Evolutionary conservation across 768 basidiomycete genomes (phyloP), one percentile per base, ranked within the genome.

Genomic region (Suillus spraguei): DNA sequence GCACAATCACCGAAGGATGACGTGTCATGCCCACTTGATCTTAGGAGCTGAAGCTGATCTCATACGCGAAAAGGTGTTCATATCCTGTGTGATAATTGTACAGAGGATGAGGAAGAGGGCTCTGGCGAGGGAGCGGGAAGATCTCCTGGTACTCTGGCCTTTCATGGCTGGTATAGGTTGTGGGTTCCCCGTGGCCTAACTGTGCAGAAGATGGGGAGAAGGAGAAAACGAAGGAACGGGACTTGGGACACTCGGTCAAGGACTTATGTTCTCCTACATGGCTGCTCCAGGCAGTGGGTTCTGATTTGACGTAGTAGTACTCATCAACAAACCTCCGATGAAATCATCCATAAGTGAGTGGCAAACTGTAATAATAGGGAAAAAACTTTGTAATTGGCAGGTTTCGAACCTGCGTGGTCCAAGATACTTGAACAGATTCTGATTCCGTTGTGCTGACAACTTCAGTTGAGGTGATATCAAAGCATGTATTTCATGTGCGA

Each of bases 41-140:
- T 14, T 62, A 20, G n/a, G 14, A 42, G 20, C 61, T 11, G 61
- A 62, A 39, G 61, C 56, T 33, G 56, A 62, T 60, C 9, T 60
- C 20, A 60, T 62, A 58, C 61, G 61, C 20, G 61, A 62, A 13
- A 60, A 17, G 38, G 58, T 60, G n/a, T 36, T 62, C 17, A 39
- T 62, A 41, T 60, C 61, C 2, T 62, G 58, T 33, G 41, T 60
- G 36, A 11, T 62, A 20, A 33, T 62, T 14, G 24, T 59, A n/a
- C 61, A 62, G 28, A 62, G 42, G 61, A 46, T 16, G 39, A 62
- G 11, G 59, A 42, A 10, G 39, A 60, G 35, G 9, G 61, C 9
- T 9, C 17, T 5, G 36, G 55, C 36, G 3, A 58, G 17, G 55
- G 41, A 42, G 28, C 39, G n/a, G 36, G 22, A 50, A 54, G 53